Evolutionary conservation across 441 rosid genomes (phyloP), one percentile per base, ranked within the genome.

Genomic region (Caryocar brasiliense): DNA sequence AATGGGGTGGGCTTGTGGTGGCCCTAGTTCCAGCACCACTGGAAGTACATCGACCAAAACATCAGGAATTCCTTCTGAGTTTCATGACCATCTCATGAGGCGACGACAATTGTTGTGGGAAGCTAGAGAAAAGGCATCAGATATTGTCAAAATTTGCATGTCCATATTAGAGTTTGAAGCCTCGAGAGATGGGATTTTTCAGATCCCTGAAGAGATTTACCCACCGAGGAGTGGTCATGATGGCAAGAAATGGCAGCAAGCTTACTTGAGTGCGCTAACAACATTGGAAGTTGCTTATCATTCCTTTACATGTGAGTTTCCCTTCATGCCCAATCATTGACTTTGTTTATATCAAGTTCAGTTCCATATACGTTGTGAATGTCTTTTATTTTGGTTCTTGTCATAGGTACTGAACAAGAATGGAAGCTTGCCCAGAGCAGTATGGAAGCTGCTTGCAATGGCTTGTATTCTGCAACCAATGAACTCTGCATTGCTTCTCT

Each of bases 1-100:
- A 62, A 85, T 91, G 96, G 86, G 82, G 43, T 91, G 96, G 98
- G 96, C 98, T 58, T 91, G 96, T 47, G 96, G 96, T 56, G 96
- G 91, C 46, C 74, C 90, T 64, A 79, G 70, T 61, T 78, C 95
- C 45, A 64, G 59, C 55, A 42, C 71, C 33, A 41, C 67, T 46
- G 95, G 81, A 72, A 77, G 62, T 60, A 55, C 75, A 27, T 69
- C 89, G 29, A 57, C 72, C 59, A 87, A 79, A 81, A 64, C 70
- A 54, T 78, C 95, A 12, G 92, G 95, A 48, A 87, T 87, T 68
- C 96, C 98, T 70, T 71, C 82, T 1, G 85, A 85, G 53, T 92
- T 92, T 61, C 95, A 83, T 64, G 87, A 85, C 52, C 87, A 87
- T 78, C 73, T 92, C 58, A 69, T 59, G 41, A 85, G 87, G 72